These are phyloP conservation scores for Fusarium irregulare DNA, from an alignment of 2,329 filamentous ascomycete genomes.

Conservation along the genomic window DNA sequence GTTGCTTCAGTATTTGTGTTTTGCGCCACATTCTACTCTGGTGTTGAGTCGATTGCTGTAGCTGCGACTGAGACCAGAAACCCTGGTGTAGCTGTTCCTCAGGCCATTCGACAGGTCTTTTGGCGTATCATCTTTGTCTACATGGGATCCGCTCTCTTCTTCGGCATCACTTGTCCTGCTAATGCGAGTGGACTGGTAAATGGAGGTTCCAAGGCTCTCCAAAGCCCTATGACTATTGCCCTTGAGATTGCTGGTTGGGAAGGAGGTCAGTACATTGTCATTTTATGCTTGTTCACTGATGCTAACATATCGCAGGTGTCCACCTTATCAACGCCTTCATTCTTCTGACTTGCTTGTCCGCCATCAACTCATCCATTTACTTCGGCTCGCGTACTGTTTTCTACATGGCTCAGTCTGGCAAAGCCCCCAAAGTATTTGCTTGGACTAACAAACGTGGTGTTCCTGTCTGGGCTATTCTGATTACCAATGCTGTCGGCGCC, in stretches of 20 bases:
- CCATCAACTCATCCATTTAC: slow-evolving; percentile 81
- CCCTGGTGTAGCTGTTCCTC: slow-evolving; percentile 65
- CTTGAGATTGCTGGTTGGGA: slow-evolving; percentile 80
- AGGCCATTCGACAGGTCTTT: slow-evolving; percentile 70
- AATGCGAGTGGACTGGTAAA: slow-evolving; percentile 73
- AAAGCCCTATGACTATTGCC: slow-evolving; percentile 79
- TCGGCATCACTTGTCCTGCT: slow-evolving; percentile 78
- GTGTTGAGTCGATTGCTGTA: slow-evolving; percentile 72
- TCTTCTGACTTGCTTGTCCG: slow-evolving; percentile 76
- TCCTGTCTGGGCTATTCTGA: slow-evolving; percentile 69
- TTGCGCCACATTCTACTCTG: slow-evolving; percentile 77
- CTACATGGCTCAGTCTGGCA: slow-evolving; percentile 79
- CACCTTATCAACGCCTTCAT: slow-evolving; percentile 84
- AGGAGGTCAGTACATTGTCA: slow-evolving; percentile 57
- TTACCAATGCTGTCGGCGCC: slow-evolving; percentile 77
- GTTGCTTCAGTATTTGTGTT: slow-evolving; percentile 75
- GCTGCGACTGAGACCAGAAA: slow-evolving; percentile 71
- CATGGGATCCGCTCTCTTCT: slow-evolving; percentile 79
- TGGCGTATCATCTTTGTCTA: slow-evolving; percentile 72
- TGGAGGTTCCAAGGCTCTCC: slow-evolving; percentile 70
- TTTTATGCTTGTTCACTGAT: background rate
- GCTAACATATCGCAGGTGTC: slow-evolving; percentile 54
- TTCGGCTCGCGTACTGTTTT: slow-evolving; percentile 80
- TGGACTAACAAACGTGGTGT: slow-evolving; percentile 74
- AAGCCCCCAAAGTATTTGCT: slow-evolving; percentile 76